Evolutionary conservation across 306 rosid species (phyloP).

Genomic region (Pterocarpus macrocarpus): DNA sequence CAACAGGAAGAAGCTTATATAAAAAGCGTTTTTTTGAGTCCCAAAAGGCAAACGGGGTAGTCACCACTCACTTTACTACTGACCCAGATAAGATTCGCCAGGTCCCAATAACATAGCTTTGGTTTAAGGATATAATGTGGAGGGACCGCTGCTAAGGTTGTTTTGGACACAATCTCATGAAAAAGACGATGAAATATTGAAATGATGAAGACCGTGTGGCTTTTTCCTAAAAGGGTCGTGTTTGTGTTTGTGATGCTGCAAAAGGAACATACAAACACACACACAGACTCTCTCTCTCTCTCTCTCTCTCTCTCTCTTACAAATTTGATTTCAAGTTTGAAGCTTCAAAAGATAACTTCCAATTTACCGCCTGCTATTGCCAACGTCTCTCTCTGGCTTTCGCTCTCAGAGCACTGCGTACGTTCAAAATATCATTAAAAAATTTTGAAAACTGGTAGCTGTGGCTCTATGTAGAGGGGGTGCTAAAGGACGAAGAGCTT

Average conservation of each 20-base stretch:
- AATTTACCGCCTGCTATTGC: slow-evolving; percentile 46
- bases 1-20: neutral
- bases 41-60: slow-evolving; percentile 57
- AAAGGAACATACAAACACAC: neutral
- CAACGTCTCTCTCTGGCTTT: slow-evolving; percentile 85
- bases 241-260: slow-evolving; percentile 18
- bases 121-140: neutral
- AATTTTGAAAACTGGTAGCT: slow-evolving; percentile 43
- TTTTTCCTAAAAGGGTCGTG: slow-evolving; percentile 35
- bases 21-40: slow-evolving; percentile 39
- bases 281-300: neutral
- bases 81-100: slow-evolving; percentile 37
- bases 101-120: slow-evolving; percentile 43
- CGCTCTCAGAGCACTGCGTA: slow-evolving; percentile 46
- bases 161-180: slow-evolving; percentile 24
- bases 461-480: neutral
- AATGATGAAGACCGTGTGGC: slow-evolving; percentile 39
- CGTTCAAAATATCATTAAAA: slow-evolving; percentile 67
- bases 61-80: slow-evolving; percentile 33
- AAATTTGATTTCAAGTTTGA: slow-evolving; percentile 61
- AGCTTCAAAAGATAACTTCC: slow-evolving; percentile 47
- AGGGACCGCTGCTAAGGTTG: slow-evolving; percentile 45
- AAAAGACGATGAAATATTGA: slow-evolving; percentile 40
- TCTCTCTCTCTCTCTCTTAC: slow-evolving; percentile 28
- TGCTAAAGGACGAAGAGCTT: neutral